A percentile compares a stretch with the other conserved stretches of the same genome.
Evolutionary conservation across 768 basidiomycete species (phyloP).

Genomic region (Xanthoconium stramineum): DNA sequence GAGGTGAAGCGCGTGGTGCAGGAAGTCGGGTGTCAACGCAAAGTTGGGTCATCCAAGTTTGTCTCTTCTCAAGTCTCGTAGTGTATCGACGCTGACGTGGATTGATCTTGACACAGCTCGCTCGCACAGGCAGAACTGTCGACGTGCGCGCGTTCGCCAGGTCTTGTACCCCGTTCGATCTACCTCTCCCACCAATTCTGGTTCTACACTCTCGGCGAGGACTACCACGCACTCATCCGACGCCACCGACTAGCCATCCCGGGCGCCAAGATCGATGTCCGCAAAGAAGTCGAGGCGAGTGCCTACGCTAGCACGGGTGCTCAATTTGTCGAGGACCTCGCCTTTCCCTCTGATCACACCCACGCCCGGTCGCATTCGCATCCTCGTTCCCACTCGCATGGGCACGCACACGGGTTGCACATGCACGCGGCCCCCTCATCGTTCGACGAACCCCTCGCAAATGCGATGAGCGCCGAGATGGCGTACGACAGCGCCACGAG

Average conservation of each 20-base stretch:
- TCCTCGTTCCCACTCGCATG: constrained; percentile 9
- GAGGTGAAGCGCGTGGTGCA: constrained; percentile 42
- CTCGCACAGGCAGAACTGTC: constrained; percentile 82
- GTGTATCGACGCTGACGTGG: not conserved
- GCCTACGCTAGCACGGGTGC: constrained; percentile 38
- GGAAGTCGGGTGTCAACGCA: constrained; percentile 7
- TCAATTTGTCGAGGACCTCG: constrained; percentile 24
- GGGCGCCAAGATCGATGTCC: constrained; percentile 63
- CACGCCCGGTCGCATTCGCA: constrained; percentile 7
- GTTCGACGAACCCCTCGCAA: constrained; percentile 74
- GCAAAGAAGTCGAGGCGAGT: constrained; percentile 66
- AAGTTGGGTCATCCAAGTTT: constrained; percentile 11
- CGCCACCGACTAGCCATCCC: constrained; percentile 57
- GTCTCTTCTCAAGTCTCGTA: not conserved
- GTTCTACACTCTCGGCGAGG: constrained; percentile 71
- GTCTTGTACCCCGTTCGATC: constrained; percentile 66
- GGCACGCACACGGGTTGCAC: constrained; percentile 30
- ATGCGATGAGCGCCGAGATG: constrained; percentile 64
- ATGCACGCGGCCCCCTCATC: constrained; percentile 32
- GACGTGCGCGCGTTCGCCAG: constrained; percentile 57
- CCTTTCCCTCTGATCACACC: constrained; percentile 2
- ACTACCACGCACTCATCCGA: constrained; percentile 77
- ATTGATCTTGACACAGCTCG: constrained; percentile 29
- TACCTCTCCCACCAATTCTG: constrained; percentile 86
- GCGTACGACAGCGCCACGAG: constrained; percentile 40